These are phyloP conservation scores for Microcera coccophila DNA, from an alignment of 2,329 filamentous ascomycete species.

Conservation along the genomic window DNA sequence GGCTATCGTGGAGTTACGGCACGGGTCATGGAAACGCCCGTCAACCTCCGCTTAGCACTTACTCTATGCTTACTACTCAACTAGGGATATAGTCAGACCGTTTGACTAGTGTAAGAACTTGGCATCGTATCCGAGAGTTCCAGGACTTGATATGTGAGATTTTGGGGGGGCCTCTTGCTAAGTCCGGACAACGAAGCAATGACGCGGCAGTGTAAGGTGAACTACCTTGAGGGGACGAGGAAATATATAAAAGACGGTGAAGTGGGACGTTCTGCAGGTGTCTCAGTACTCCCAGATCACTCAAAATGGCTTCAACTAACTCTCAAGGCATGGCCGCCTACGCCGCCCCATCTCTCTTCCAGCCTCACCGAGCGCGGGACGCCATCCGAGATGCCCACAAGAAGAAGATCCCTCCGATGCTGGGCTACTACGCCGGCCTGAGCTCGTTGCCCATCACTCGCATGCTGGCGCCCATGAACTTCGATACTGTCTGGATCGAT, in stretches of 20 bases:
- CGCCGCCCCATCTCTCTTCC: slow-evolving; percentile 42
- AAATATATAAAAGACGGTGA: not conserved
- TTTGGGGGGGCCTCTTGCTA: no score
- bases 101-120: not conserved
- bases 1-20: not conserved
- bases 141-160: no score
- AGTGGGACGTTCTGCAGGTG: no score
- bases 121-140: not conserved
- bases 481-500: slow-evolving; percentile 44
- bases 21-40: not conserved
- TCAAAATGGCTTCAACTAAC: not conserved
- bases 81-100: not conserved
- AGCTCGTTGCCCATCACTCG: slow-evolving; percentile 38
- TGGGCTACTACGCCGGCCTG: slow-evolving; percentile 41
- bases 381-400: slow-evolving; percentile 45
- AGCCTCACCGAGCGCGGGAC: slow-evolving; percentile 42
- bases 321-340: slow-evolving; percentile 39
- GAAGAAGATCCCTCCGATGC: slow-evolving; percentile 42
- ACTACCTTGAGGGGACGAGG: not conserved
- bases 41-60: not conserved
- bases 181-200: not conserved
- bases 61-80: not conserved
- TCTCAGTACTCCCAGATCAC: not conserved
- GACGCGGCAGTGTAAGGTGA: not conserved
- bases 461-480: slow-evolving; percentile 40